phyloP scores from a whole-genome alignment of 768 basidiomycete genomes.

The Tubosaeta brunneosetosa region DNA sequence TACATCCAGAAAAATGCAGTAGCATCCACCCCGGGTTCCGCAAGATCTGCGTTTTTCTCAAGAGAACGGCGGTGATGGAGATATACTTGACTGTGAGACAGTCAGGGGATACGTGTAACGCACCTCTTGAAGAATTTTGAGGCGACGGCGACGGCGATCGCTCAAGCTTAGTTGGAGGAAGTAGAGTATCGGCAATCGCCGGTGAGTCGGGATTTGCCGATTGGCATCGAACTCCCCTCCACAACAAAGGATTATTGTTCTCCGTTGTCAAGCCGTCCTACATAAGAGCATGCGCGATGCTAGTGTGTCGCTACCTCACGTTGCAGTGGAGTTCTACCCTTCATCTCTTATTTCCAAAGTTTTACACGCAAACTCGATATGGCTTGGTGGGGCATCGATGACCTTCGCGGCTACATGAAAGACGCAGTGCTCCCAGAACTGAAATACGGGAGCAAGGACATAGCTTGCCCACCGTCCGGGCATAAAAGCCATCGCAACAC shows the following conservation, averaged over 20 bases:
- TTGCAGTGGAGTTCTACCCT: not conserved
- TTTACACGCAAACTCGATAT: constrained; percentile 9
- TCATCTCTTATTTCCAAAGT: not conserved
- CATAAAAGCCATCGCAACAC: constrained; percentile 35
- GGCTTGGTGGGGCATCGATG: constrained; percentile 29
- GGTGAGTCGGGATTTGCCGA: constrained; percentile 24
- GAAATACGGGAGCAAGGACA: constrained; percentile 22
- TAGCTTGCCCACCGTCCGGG: constrained; percentile 20
- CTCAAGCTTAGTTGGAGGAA: constrained; percentile 1
- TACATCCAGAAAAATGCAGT: constrained; percentile 14
- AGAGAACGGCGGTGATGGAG: constrained; percentile 1
- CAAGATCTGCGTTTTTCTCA: constrained; percentile 6
- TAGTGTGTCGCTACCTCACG: not conserved
- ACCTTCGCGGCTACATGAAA: constrained; percentile 32
- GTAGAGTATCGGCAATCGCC: constrained; percentile 18
- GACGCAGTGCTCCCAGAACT: constrained; percentile 32
- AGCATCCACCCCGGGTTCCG: constrained; percentile 24
- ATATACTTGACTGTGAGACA: not conserved
- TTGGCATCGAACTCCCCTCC: constrained; percentile 3
- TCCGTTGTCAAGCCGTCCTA: constrained; percentile 19
- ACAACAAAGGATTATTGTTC: constrained; percentile 20
- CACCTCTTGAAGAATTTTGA: constrained; percentile 28
- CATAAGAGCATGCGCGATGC: constrained; percentile 16
- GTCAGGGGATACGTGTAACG: constrained; percentile 11
- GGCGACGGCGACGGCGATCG: constrained; percentile 9